Base-by-base conservation (phyloP, 2,329 filamentous ascomycete genomes). In the Diaporthe capsici region DNA sequence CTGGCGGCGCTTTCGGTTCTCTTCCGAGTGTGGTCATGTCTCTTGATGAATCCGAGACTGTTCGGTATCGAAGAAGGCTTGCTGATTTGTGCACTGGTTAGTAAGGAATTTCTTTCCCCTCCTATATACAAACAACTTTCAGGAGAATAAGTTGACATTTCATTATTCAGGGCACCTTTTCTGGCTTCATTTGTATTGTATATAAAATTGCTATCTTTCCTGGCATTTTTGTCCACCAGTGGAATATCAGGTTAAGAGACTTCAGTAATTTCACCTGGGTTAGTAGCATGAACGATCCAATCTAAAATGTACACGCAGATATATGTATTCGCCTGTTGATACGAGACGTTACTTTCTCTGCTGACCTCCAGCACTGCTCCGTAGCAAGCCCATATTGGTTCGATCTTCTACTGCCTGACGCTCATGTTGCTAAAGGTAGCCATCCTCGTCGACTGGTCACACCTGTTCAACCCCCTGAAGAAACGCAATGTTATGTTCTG, bases 71-170 rank as follows among this genome's bases (percentile, higher is more conserved):
- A 25, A 15, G 58, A 63, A 3, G n/a, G 12, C 3, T 44, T 63
- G n/a, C n/a, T 63, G 37, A 10, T 63, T 44, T 63, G 58, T 63
- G 58, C 58, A 44, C 37, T 63, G 37, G 58, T 63, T 20, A 63
- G 58, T n/a, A 28, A 28, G 3, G 2, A 61, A 3, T n/a, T 58
- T 44, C 9, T 28, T 31, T 0, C 31, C 31, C 31, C n/a, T 10
- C 22, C 15, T 2, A 17, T n/a, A 15, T 37, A 20, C 8, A 17
- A 3, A 13, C 12, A 63, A 37, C 17, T 42, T 2, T 15, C 12
- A 12, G n/a, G 34, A 42, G 1, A 25, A 39, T 10, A 3, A 44
- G n/a, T 13, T 63, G 37, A 63, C n/a, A 44, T 44, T 6, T 7
- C 37, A 28, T 28, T n/a, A 12, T 28, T 10, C 13, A 63, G 37